Base-by-base conservation (phyloP, 2,329 filamentous ascomycete species). In the Delphinella strobiligena region DNA sequence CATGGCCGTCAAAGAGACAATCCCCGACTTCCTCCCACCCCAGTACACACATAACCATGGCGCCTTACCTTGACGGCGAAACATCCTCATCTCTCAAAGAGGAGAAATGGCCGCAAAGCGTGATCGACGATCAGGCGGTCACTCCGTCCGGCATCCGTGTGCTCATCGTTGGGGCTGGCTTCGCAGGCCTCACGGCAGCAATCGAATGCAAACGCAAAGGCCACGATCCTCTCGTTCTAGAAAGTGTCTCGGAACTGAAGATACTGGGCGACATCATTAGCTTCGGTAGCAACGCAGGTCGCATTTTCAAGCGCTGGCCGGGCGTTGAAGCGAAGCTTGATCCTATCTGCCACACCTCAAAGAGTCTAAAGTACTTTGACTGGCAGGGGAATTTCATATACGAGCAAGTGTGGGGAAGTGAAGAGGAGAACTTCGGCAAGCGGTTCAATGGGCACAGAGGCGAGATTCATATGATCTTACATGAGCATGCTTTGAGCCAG, bases 201-300 rank as follows among this genome's bases (percentile, higher is more conserved):
- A 75, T 80, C 45, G 75, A 80, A 56, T 77, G 74, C 50, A 66
- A 72, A 45, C 67, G 72, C 12, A 72, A 78, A 46, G 75, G 75
- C 12, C 75, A 78, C 51, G 60, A 65, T 10, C 74, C 75, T 14
- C 59, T 67, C 40, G 65, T 79, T 44, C 75, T 76, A 52, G 74
- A 78, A 49, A 64, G 68, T 1, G 77, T 76, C 43, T 56, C 58
- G 5, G 66, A 69, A 39, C 65, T 78, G 40, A 79, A 77, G 48
- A 46, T 49, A 39, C 64, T 79, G 0, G 75, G 75, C 38, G 72
- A 78, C 56, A 76, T 78, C 45, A 78, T 78, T 45, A 72, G 69
- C 10, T 77, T 77, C 45, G 74, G 74, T 2, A 63, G 71, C 35
- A 79, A 79, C 47, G 72, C 65, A 10, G 72, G 73, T 0, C 69